Percentiles rank a stretch among this genome's conserved stretches.
Evolutionary conservation across 2,329 filamentous ascomycete species (phyloP).

Genomic region (Cytospora piceae): DNA sequence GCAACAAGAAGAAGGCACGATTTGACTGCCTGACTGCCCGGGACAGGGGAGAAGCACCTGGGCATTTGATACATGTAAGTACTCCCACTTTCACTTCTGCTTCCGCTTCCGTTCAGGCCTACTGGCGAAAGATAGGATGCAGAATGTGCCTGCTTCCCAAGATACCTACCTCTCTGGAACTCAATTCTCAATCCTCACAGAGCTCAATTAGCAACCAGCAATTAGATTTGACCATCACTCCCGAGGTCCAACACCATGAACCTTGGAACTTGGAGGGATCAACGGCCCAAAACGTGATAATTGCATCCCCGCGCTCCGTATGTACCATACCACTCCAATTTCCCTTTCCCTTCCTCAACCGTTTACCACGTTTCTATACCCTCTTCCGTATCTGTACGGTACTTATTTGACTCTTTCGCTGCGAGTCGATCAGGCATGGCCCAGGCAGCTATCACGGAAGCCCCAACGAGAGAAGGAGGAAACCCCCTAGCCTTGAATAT

Average conservation of each 20-base stretch:
- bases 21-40: too few relatives aligned
- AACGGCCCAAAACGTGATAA: background rate
- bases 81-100: background rate
- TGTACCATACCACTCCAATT: constrained; percentile 15
- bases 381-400: background rate
- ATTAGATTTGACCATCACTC: background rate
- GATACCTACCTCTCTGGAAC: too few relatives aligned
- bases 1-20: background rate
- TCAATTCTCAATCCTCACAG: background rate
- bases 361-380: background rate
- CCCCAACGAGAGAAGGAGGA: background rate
- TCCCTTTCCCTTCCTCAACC: constrained; percentile 21
- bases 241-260: background rate
- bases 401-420: background rate
- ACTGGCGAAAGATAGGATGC: background rate
- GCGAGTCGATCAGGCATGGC: background rate
- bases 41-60: background rate
- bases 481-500: background rate
- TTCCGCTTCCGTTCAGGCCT: background rate
- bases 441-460: constrained; percentile 4
- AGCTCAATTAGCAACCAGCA: background rate
- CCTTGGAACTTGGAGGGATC: background rate
- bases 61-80: too few relatives aligned
- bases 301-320: background rate
- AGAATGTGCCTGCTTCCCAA: background rate